Evolutionary conservation across 495 filamentous ascomycete species (phyloP).

Genomic region (Penicillium canariense): DNA sequence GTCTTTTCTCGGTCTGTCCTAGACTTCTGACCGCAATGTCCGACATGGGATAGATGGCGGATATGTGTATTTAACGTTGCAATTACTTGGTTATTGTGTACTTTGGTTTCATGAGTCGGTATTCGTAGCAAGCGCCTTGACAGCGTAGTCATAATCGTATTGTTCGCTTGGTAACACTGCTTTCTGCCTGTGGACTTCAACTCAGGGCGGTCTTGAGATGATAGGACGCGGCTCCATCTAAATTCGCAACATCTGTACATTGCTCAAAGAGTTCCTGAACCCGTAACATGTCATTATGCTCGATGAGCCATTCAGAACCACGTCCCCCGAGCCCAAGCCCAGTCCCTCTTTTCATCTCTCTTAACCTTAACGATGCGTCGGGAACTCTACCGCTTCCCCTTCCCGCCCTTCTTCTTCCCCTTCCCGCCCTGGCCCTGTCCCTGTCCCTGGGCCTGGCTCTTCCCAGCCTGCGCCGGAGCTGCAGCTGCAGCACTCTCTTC

Average conservation of each 20-base stretch:
- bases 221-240: background rate
- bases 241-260: background rate
- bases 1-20: slow-evolving; percentile 15
- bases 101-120: background rate
- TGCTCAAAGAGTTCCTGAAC: slow-evolving; percentile 1
- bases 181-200: background rate
- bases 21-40: slow-evolving; percentile 18
- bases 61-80: slow-evolving; percentile 31
- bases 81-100: slow-evolving; percentile 19
- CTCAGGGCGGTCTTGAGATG: background rate
- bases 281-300: slow-evolving; percentile 22
- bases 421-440: slow-evolving; percentile 22
- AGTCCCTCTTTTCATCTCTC: background rate
- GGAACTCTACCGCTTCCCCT: slow-evolving; percentile 18
- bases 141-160: no score
- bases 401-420: slow-evolving; percentile 16
- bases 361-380: background rate
- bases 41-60: slow-evolving; percentile 27
- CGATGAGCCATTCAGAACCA: background rate
- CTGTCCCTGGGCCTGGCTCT: slow-evolving; percentile 18
- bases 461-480: slow-evolving; percentile 23
- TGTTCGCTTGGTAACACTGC: no score
- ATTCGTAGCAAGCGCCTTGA: no score
- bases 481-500: slow-evolving; percentile 10
- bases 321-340: background rate